Base-by-base conservation (phyloP, 2,329 filamentous ascomycete genomes). In the Talaromyces rugulosus region DNA sequence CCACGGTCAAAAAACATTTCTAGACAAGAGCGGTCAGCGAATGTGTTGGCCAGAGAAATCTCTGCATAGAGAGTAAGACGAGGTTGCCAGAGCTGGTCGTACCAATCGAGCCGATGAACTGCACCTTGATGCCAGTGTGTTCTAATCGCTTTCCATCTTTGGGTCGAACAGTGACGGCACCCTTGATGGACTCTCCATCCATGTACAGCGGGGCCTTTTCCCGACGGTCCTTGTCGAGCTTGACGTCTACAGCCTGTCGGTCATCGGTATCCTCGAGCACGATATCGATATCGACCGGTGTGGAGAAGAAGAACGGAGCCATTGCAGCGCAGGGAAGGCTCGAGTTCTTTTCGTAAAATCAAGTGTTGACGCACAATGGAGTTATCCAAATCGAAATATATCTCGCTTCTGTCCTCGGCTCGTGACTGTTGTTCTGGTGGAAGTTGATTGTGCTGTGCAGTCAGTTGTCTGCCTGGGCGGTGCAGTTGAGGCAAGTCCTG, bases 1-100 rank as follows among this genome's bases (percentile, higher is more conserved):
- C 94, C 94, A 73, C 95, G 91, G 77, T 99, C 95, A 78, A 96
- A 99, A 85, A 98, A 99, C 95, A 99, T 99, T 78, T 99, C 95
- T 96, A 65, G 62, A 57, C 11, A 44, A 6, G 3, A 23, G 3
- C 12, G 4, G n/a, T 56, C 54, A 56, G 36, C 18, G 9, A 28
- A 9, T 28, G 7, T 33, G 12, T 23, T 4, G 31, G 27, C 1
- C 14, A 8, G 28, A 34, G 36, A 58, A 52, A 30, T 59, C 30
- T 27, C 52, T 52, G 23, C 18, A 14, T 27, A n/a, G 27, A 53
- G 30, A n/a, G 11, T 7, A 53, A 53, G 50, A 12, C 16, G 16
- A 31, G 14, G 4, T 53, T 33, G 50, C 52, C 27, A 28, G 18
- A 28, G 18, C 60, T 34, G 60, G 63, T 27, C 56, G 75, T 81